Evolutionary conservation across 2,329 filamentous ascomycete species (phyloP), one percentile per base, ranked within the genome.

Genomic region (Phaeosphaeriaceae sp.): DNA sequence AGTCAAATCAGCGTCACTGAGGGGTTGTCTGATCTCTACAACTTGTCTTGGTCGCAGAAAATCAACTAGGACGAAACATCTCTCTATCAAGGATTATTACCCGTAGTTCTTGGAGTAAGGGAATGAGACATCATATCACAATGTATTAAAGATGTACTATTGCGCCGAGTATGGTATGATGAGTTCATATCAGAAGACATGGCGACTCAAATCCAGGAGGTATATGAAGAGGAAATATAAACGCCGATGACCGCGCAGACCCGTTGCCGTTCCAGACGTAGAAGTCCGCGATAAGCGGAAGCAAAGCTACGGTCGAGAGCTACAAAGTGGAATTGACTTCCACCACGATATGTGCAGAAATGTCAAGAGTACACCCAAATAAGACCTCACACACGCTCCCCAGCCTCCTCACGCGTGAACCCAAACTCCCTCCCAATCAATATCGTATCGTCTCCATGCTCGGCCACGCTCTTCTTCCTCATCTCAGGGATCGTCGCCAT

Each of bases 381-480:
- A 45, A 3, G 15, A 45, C 13, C 51, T 49, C 24, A 63, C 25
- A 62, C 61, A 11, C 9, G 56, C 19, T 60, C 48, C 11, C 57
- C 27, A 55, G 61, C 54, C 33, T 67, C 55, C 4, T 53, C 55
- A 15, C 53, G 57, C 31, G 66, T 60, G 41, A 73, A 58, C 7
- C 59, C 58, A 56, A 71, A 74, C 52, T 71, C 67, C 25, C 56
- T 59, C 33, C 65, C 63, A 11, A 72, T 57, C 7, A 65, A 59
- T 22, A 73, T 73, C 11, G 50, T 58, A 13, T 65, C 57, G 7
- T 62, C 58, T 17, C 56, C 56, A 20, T 41, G 25, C 27, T 41
- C 45, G 11, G 13, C 9, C 41, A 51, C 42, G 27, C 36, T 58
- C 49, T 51, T 56, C 48, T 57, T 53, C 19, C 50, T 54, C 22